phyloP scores from a whole-genome alignment of 352 stramenopile genomes.

The Nothophytophthora sp. region DNA sequence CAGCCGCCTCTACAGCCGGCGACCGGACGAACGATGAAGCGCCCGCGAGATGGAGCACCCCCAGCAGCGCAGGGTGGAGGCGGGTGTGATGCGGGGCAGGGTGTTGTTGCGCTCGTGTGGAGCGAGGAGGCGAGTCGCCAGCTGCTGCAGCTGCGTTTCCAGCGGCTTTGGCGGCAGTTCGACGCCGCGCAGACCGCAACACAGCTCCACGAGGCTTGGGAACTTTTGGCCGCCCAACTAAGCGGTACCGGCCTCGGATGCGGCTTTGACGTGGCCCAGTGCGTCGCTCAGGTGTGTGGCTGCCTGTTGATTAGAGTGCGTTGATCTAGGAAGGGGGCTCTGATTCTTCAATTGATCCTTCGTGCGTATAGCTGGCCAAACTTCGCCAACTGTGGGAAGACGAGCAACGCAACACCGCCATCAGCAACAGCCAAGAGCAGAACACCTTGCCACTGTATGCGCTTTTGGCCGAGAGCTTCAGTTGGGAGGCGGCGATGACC shows the following conservation, averaged over 20 bases:
- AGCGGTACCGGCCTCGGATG: background rate
- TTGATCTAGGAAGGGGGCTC: too few species aligned
- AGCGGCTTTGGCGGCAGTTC: slow-evolving; percentile 12
- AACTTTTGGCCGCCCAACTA: slow-evolving; percentile 10
- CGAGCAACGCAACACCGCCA: too few species aligned
- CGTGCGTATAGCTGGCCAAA: slow-evolving; percentile 1
- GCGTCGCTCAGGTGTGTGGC: slow-evolving; percentile 20
- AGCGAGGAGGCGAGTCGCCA: slow-evolving; percentile 13
- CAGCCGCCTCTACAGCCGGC: too few species aligned
- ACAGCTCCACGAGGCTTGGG: slow-evolving; percentile 34
- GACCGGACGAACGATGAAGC: too few species aligned
- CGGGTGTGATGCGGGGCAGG: too few species aligned
- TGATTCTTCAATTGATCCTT: too few species aligned
- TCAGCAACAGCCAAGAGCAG: slow-evolving; percentile 9
- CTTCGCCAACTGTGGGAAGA: slow-evolving; percentile 26
- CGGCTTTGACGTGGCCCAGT: slow-evolving; percentile 17
- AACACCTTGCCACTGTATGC: slow-evolving; percentile 14
- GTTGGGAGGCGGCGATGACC: background rate
- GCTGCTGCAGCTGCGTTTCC: slow-evolving; percentile 27
- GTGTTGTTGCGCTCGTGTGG: slow-evolving; percentile 9
- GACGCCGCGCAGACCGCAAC: slow-evolving; percentile 27
- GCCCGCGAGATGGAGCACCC: slow-evolving; percentile 1
- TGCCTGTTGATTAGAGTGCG: too few species aligned
- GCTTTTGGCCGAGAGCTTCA: slow-evolving; percentile 31
- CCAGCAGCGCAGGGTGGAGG: too few species aligned